Evolutionary conservation across 164 flowering plant species (phyloP).

Genomic region (Cinnamomum micranthum): DNA sequence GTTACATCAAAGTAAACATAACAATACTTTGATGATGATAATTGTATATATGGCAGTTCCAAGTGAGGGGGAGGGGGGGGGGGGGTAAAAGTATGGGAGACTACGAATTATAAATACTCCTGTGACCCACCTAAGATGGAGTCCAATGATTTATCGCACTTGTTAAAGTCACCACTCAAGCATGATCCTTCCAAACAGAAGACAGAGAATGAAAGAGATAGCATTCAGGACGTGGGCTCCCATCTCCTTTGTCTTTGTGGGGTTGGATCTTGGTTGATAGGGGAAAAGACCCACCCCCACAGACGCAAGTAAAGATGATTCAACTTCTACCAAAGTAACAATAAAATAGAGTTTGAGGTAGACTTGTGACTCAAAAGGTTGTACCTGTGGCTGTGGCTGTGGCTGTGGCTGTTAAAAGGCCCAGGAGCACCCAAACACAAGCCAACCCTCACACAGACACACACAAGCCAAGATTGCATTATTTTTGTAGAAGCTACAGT

Average conservation of each 20-base stretch:
- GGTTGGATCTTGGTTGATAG: slow-evolving; percentile 31
- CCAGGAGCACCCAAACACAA: not conserved
- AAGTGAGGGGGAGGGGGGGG: no score
- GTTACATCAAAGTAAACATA: no score
- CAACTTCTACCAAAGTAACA: slow-evolving; percentile 5
- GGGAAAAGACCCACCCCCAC: slow-evolving; percentile 20
- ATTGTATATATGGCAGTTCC: no score
- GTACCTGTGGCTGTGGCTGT: no score
- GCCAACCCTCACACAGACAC: not conserved
- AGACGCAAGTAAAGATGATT: slow-evolving; percentile 21
- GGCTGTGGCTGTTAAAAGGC: no score
- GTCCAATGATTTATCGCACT: not conserved
- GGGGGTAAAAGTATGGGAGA: no score
- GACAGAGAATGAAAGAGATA: not conserved
- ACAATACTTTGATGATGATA: no score
- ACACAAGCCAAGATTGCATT: not conserved
- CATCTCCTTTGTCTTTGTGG: slow-evolving; percentile 24
- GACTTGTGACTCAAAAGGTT: slow-evolving; percentile 19
- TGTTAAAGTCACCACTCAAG: not conserved
- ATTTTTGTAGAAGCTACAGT: not conserved
- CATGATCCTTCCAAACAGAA: slow-evolving; percentile 11
- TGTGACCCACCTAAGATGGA: not conserved
- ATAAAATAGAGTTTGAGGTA: slow-evolving; percentile 14
- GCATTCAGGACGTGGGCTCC: slow-evolving; percentile 9
- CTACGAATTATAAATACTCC: not conserved